Evolutionary conservation across 1,139 yeast species (phyloP).

Genomic region (Taphrina communis): DNA sequence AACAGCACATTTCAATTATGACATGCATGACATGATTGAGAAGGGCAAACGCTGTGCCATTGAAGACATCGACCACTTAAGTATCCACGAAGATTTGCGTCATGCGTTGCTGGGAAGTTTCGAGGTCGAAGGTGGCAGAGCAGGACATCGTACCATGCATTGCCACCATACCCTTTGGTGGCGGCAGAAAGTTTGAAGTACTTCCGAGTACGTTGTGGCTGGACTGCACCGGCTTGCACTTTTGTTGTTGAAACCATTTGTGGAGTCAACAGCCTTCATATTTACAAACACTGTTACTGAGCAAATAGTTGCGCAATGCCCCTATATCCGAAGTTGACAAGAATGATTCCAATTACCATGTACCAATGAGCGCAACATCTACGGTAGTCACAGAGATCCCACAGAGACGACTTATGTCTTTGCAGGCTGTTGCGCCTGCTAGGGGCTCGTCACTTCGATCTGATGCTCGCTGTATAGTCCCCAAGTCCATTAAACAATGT

Average conservation of each 20-base stretch:
- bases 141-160: no score
- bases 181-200: no score
- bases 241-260: constrained; percentile 12
- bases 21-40: no score
- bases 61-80: no score
- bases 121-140: no score
- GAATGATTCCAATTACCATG: neutral
- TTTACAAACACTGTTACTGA: neutral
- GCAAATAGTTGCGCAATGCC: neutral
- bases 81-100: no score
- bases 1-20: no score
- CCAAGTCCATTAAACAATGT: constrained; percentile 32
- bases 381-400: constrained; percentile 6
- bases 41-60: no score
- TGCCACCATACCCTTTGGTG: no score
- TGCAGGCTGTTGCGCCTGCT: constrained; percentile 19
- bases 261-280: constrained; percentile 9
- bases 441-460: constrained; percentile 10
- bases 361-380: constrained; percentile 19
- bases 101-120: no score
- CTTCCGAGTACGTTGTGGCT: neutral
- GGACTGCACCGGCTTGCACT: constrained; percentile 2
- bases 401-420: constrained; percentile 16
- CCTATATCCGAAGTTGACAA: neutral
- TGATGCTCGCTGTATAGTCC: constrained; percentile 11